A percentile compares a stretch with the other conserved stretches of the same genome.
Evolutionary conservation across 2,329 filamentous ascomycete genomes (phyloP).

Genomic region (Colletotrichum melonis): DNA sequence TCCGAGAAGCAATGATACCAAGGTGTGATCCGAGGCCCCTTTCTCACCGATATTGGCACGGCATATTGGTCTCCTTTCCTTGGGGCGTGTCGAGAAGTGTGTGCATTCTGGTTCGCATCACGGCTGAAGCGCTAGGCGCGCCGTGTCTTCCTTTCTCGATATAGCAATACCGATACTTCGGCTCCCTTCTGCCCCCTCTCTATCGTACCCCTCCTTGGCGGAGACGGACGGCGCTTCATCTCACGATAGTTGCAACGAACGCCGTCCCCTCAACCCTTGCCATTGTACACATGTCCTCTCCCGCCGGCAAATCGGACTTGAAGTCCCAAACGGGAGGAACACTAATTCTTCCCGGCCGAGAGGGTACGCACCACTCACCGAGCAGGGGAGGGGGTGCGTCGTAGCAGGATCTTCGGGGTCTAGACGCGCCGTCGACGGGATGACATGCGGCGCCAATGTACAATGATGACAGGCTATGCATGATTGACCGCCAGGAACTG

Average conservation of each 20-base stretch:
- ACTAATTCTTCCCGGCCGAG: constrained; percentile 8
- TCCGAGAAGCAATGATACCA: background rate
- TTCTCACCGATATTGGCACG: background rate
- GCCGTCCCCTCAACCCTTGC: background rate
- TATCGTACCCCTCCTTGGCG: background rate
- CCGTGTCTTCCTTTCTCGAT: constrained; percentile 11
- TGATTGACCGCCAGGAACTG: constrained; percentile 19
- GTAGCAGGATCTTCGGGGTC: constrained; percentile 19
- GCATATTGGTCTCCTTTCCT: background rate
- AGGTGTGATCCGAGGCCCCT: background rate
- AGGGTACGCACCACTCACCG: background rate
- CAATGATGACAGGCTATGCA: constrained; percentile 23
- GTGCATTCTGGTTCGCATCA: background rate
- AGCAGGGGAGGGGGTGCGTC: background rate
- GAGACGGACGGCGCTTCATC: background rate
- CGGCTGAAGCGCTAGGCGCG: constrained; percentile 9
- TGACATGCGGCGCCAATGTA: constrained; percentile 28
- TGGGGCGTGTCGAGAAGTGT: constrained; percentile 20
- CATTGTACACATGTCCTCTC: background rate
- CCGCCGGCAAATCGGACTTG: constrained; percentile 14
- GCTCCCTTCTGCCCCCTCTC: background rate
- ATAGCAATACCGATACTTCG: constrained; percentile 5
- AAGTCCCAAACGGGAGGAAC: constrained; percentile 28
- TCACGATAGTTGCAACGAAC: background rate
- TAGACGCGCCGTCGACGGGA: constrained; percentile 26